Conservation (phyloP, 805 yeast species). For the Metschnikowia bowlesiae region DNA sequence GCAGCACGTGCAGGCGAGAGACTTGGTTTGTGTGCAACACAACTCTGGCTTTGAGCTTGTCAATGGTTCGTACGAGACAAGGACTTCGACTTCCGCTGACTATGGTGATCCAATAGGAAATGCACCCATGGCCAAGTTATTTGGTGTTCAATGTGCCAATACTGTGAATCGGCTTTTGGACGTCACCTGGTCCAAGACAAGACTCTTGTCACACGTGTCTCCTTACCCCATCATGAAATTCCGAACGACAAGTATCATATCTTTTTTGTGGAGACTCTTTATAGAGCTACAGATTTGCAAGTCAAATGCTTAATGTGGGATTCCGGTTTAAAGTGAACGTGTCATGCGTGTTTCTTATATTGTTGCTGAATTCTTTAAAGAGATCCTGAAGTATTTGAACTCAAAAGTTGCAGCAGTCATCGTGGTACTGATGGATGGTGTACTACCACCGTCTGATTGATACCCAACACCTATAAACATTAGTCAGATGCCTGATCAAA, state of each 20-base stretch:
- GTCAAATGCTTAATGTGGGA: too few species aligned
- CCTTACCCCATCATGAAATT: constrained; percentile 87
- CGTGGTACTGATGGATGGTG: too few species aligned
- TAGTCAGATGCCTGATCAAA: too few species aligned
- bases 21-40: constrained; percentile 92
- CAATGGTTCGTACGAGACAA: constrained; percentile 82
- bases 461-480: too few species aligned
- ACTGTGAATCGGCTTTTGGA: constrained; percentile 82
- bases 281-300: neutral
- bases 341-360: too few species aligned
- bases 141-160: constrained; percentile 98
- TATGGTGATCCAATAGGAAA: constrained; percentile 86
- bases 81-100: constrained; percentile 93
- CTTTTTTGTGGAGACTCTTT: constrained; percentile 65
- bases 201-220: constrained; percentile 89
- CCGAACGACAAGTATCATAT: constrained; percentile 88
- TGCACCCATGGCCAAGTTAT: constrained; percentile 97
- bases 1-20: constrained; percentile 96
- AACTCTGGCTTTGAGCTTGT: constrained; percentile 97
- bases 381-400: too few species aligned
- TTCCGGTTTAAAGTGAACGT: too few species aligned
- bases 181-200: constrained; percentile 73
- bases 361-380: too few species aligned
- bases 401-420: too few species aligned
- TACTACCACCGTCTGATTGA: too few species aligned